Base-by-base conservation (phyloP, 2,329 filamentous ascomycete species). In the Akanthomyces lecanii region DNA sequence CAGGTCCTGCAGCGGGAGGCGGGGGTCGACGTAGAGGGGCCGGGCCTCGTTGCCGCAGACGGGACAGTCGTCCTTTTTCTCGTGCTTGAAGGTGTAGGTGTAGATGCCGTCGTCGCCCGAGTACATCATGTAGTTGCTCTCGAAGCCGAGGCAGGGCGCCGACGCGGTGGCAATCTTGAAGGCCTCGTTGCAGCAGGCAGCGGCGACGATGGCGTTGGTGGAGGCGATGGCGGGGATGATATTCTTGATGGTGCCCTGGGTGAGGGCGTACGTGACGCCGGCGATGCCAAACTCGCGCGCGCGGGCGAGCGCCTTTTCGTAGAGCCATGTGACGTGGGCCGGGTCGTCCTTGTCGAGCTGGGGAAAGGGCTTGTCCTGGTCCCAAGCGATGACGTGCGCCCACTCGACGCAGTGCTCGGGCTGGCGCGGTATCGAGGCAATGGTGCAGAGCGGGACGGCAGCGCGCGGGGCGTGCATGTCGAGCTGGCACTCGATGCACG, bases 111-210 rank as follows among this genome's bases (percentile, higher is more conserved):
- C 94, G 71, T 98, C 93, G 53, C 96, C 95, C 14, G 92, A 97
- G 76, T 99, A 99, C 91, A 97, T 97, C 93, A 98, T 98, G 78
- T 99, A 99, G 74, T 97, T 96, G 62, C 89, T 89, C 51, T 89
- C 87, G 66, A 86, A 81, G 14, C 89, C 90, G 18, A 99, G 81
- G 66, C 87, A 89, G 0, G 94, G 92, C 38, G 94, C 95, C 44
- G 89, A 86, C 55, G 83, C 86, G 16, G 91, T 96, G 48, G 89
- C 90, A 66, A 99, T 91, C 78, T 99, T 99, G 78, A 98, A 87
- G 1, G 93, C 94, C 76, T 99, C 95, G 68, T 97, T 98, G 76
- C 95, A 98, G 76, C 94, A 98, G 59, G 91, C 89, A 1, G 94
- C 95, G 1, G 95, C 95, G 67, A 99, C 90, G 69, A 99, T 95